Evolutionary conservation across 2,329 filamentous ascomycete genomes (phyloP).

Genomic region (Fusarium scirpi): DNA sequence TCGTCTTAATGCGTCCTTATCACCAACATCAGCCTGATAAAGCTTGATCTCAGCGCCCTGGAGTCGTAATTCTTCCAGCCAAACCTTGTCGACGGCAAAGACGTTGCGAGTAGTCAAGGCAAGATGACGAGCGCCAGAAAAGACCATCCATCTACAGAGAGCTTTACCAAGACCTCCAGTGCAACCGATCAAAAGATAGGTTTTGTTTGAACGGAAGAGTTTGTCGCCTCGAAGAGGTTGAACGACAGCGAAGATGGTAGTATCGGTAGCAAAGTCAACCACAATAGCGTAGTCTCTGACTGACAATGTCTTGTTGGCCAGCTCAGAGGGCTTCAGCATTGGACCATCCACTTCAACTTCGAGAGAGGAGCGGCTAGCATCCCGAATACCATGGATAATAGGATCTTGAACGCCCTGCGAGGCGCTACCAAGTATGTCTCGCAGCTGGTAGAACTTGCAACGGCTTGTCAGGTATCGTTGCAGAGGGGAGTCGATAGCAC

Average conservation of each 20-base stretch:
- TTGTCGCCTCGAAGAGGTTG: not conserved
- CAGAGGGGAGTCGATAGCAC: too few species aligned
- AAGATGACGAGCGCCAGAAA: not conserved
- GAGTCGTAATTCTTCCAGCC: not conserved
- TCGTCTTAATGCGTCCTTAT: constrained; percentile 7
- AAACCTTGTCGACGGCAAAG: not conserved
- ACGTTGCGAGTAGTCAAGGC: constrained; percentile 10
- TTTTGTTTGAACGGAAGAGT: constrained; percentile 4
- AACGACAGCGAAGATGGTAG: not conserved
- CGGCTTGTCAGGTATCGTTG: too few species aligned
- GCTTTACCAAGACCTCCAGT: constrained; percentile 10
- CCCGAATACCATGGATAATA: not conserved
- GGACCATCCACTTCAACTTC: too few species aligned
- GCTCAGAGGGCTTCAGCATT: too few species aligned
- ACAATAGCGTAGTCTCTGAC: not conserved
- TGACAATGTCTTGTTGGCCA: not conserved
- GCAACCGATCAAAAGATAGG: not conserved
- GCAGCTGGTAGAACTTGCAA: too few species aligned
- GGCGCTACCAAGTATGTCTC: too few species aligned
- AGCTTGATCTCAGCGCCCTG: constrained; percentile 6
- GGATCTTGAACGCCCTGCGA: not conserved
- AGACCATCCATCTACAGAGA: constrained; percentile 5
- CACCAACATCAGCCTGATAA: constrained; percentile 21
- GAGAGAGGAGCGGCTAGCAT: too few species aligned
- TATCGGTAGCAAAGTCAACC: not conserved